Base-by-base conservation (phyloP, 2,329 filamentous ascomycete species). In the Monilinia fructicola region DNA sequence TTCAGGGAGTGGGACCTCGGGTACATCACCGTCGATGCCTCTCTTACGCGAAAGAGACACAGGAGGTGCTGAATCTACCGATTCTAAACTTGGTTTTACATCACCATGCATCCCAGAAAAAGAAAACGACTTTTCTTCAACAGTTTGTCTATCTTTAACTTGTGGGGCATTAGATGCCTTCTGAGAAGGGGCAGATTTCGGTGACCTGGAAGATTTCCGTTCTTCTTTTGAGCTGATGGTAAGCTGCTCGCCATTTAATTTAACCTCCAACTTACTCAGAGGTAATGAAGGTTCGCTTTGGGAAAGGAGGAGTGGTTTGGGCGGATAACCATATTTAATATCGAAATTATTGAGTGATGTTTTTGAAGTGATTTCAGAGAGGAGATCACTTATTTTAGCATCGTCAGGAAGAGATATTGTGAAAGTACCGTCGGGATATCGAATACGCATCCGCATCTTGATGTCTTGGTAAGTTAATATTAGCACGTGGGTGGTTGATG, bases 311-410 rank as follows among this genome's bases (percentile, higher is more conserved):
- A 98, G 83, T 0, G 86, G 81, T 74, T 89, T 87, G 31, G 91
- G 88, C 0, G 94, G 94, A 73, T 90, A 96, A 46, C 92, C 92
- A 78, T 90, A 92, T 81, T 95, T 97, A 69, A 96, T 81, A 54
- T 90, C 85, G 74, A 94, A 93, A 18, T 82, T 81, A 9, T 81
- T 74, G 21, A 94, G 81, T 5, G 85, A 85, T 1, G 90, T 91
- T 73, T 86, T 85, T 60, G 84, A 79, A 62, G 82, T 82, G 73
- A 93, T 87, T 60, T 85, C 81, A 4, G 82, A 76, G 56, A 88
- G 80, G 1, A 93, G 81, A 64, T 87, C 82, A 58, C 79, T 79
- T 55, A 92, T 83, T 4, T 86, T 90, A 63, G 91, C 89, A 68
- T 85, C 80, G 65, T 92, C 88, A 46, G 87, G 81, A 38, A 96